Conservation (phyloP, 192 early-diverging fungal species). For the Lobulomyces angularis region DNA sequence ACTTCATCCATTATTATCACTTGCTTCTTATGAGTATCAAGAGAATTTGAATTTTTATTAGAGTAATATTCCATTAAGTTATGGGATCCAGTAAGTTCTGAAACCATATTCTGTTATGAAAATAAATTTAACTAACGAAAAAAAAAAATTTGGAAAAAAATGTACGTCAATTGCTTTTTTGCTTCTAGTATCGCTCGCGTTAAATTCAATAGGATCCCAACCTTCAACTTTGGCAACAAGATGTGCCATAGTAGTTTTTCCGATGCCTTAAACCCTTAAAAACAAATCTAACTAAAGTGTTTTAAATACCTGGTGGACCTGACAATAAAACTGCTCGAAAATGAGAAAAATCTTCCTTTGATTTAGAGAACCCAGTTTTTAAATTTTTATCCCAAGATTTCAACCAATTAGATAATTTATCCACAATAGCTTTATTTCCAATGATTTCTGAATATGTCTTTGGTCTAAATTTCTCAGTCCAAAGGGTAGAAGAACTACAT, state of each 20-base stretch:
- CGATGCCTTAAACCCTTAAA: no score
- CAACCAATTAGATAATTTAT: constrained; percentile 65
- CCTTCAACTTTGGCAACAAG: constrained; percentile 69
- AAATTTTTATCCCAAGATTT: constrained; percentile 56
- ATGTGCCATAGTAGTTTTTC: constrained; percentile 93
- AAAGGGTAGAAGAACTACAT: no score
- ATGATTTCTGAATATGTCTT: constrained; percentile 63
- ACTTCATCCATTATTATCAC: constrained; percentile 98
- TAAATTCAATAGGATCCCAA: constrained; percentile 82
- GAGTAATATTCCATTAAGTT: constrained; percentile 38
- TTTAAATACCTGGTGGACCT: constrained; percentile 93
- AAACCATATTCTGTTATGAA: constrained; percentile 23
- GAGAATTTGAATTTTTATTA: no score
- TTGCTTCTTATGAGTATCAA: constrained; percentile 39
- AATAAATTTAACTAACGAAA: neutral
- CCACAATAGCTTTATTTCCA: constrained; percentile 67
- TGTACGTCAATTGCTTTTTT: constrained; percentile 71
- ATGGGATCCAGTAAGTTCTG: constrained; percentile 38
- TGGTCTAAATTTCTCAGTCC: constrained; percentile 95
- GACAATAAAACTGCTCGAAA: constrained; percentile 69
- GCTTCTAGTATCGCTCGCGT: constrained; percentile 90
- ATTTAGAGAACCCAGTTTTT: constrained; percentile 29
- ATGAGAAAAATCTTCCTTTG: constrained; percentile 33
- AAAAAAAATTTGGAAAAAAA: neutral
- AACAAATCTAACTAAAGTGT: no score